A percentile compares a stretch with the other conserved stretches of the same genome.
phyloP scores from a whole-genome alignment of 306 rosid species.

The Dryas octopetala region DNA sequence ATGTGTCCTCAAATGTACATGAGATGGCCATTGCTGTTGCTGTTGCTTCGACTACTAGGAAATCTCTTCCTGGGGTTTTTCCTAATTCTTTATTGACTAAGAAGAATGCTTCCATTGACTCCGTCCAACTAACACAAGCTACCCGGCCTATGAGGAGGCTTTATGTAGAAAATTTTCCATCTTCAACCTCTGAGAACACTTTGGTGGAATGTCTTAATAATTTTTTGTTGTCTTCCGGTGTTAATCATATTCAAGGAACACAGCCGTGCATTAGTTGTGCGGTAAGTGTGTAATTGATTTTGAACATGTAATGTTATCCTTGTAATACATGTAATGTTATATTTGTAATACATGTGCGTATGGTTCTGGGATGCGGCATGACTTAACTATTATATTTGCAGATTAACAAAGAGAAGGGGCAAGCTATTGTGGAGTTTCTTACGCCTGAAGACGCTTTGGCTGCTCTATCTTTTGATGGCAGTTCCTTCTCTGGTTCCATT shows the following conservation, averaged over 20 bases:
- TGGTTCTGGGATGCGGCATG: slow-evolving; percentile 5
- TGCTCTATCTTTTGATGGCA: slow-evolving; percentile 88
- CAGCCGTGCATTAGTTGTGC: slow-evolving; percentile 82
- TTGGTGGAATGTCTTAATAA: slow-evolving; percentile 70
- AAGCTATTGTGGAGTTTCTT: slow-evolving; percentile 90
- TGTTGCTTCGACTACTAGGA: slow-evolving; percentile 41
- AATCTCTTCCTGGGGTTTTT: slow-evolving; percentile 39
- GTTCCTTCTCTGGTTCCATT: slow-evolving; percentile 59
- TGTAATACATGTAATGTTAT: slow-evolving; percentile 12
- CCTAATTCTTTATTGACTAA: slow-evolving; percentile 39
- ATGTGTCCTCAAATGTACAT: slow-evolving; percentile 41
- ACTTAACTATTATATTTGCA: slow-evolving; percentile 44
- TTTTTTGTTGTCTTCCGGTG: slow-evolving; percentile 59
- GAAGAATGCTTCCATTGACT: slow-evolving; percentile 57
- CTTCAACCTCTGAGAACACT: slow-evolving; percentile 73
- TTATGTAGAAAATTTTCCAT: slow-evolving; percentile 81
- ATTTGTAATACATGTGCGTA: slow-evolving; percentile 15
- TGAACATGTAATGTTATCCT: slow-evolving; percentile 4
- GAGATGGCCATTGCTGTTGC: slow-evolving; percentile 43
- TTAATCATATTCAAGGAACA: slow-evolving; percentile 65
- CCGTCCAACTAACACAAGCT: slow-evolving; percentile 87
- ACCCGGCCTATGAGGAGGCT: slow-evolving; percentile 94
- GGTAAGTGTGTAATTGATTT: slow-evolving; percentile 50
- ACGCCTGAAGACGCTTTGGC: slow-evolving; percentile 87
- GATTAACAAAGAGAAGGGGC: slow-evolving; percentile 80